Evolutionary conservation across 345 rosid species (phyloP).

Genomic region (Lepidium sativum): DNA sequence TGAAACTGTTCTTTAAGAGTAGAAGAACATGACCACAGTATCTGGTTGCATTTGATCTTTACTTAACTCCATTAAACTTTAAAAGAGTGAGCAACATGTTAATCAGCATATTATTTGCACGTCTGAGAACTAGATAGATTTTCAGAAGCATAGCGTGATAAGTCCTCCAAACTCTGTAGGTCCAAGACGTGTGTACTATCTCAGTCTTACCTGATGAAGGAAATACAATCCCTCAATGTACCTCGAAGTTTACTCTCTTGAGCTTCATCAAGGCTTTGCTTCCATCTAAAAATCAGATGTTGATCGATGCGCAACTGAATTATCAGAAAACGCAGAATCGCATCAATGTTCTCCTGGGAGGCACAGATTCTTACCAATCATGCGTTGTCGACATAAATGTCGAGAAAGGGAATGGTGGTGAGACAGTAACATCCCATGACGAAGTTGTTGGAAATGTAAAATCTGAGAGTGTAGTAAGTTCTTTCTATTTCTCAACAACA

Average conservation of each 20-base stretch:
- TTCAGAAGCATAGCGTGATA: slow-evolving; percentile 30
- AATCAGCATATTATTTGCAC: not conserved
- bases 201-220: slow-evolving; percentile 61
- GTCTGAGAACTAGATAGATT: slow-evolving; percentile 19
- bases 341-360: slow-evolving; percentile 48
- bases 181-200: slow-evolving; percentile 50
- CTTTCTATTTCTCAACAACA: not conserved
- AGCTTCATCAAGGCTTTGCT: slow-evolving; percentile 59
- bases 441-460: slow-evolving; percentile 36
- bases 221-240: slow-evolving; percentile 25
- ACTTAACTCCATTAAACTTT: not conserved
- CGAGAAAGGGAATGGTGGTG: slow-evolving; percentile 40
- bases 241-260: slow-evolving; percentile 46
- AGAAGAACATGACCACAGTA: not conserved
- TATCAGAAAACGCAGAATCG: slow-evolving; percentile 47
- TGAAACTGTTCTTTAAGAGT: not conserved
- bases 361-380: slow-evolving; percentile 46
- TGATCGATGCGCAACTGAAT: slow-evolving; percentile 40
- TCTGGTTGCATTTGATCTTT: not conserved
- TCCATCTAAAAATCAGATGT: slow-evolving; percentile 45
- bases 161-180: slow-evolving; percentile 33
- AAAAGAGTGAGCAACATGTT: not conserved
- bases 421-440: slow-evolving; percentile 32
- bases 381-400: slow-evolving; percentile 62
- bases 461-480: slow-evolving; percentile 46